Conservation (phyloP, 192 early-diverging fungal genomes). For the Podila epigama region DNA sequence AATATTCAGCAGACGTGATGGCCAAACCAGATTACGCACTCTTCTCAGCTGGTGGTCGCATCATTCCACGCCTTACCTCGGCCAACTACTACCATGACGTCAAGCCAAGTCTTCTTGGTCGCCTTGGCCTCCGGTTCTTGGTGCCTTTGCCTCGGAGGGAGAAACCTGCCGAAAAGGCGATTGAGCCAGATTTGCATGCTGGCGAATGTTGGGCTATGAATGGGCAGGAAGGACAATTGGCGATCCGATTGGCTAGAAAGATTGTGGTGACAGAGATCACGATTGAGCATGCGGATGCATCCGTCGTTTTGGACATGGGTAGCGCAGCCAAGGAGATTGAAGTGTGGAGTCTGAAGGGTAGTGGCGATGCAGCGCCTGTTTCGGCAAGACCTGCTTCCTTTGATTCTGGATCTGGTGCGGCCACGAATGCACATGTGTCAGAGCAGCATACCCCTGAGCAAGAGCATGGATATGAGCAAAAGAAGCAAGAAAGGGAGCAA, state of each 20-base stretch:
- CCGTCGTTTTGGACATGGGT: conserved; percentile 61
- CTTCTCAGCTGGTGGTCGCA: conserved; percentile 66
- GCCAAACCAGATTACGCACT: conserved; percentile 76
- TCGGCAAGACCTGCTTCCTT: conserved; percentile 39
- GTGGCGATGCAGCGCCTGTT: conserved; percentile 7
- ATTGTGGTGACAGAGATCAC: conserved; percentile 68
- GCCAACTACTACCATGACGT: conserved; percentile 56
- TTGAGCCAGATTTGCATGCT: conserved; percentile 57
- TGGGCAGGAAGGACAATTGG: conserved; percentile 67
- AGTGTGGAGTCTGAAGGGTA: conserved; percentile 60
- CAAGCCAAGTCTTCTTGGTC: conserved; percentile 24
- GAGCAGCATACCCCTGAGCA: too few species aligned
- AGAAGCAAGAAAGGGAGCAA: conserved; percentile 17
- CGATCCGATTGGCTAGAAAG: conserved; percentile 62
- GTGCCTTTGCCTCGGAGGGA: conserved; percentile 39
- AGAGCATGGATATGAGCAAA: neutral
- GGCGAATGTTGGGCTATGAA: conserved; percentile 83
- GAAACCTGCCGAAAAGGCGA: conserved; percentile 51
- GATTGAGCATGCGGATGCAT: conserved; percentile 71
- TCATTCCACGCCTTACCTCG: conserved; percentile 69
- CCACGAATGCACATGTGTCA: too few species aligned
- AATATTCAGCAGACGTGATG: conserved; percentile 62
- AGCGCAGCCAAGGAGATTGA: conserved; percentile 73
- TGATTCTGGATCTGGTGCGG: neutral
- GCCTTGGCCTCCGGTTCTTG: conserved; percentile 28